phyloP scores from a whole-genome alignment of 176 grass and related monocot genomes.

The Themeda triandra region DNA sequence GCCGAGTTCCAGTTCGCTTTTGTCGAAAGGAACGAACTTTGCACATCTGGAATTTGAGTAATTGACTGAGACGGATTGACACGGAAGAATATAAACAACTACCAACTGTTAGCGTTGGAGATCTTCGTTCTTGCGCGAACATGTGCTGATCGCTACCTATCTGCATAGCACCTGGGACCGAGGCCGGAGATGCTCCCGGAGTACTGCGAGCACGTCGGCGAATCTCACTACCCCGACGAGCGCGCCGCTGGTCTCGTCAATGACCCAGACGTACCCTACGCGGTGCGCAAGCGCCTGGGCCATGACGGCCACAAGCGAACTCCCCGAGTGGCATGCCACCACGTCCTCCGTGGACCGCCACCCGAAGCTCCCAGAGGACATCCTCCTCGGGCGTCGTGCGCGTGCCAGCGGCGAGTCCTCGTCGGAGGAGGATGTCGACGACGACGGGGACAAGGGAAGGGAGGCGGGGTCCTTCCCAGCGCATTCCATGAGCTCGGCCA shows the following conservation, averaged over 20 bases:
- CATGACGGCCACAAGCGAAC: slow-evolving; percentile 85
- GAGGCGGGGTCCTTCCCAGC: neutral
- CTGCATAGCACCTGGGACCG: neutral
- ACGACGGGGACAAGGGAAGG: neutral
- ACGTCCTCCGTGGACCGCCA: slow-evolving; percentile 51
- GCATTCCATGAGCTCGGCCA: slow-evolving; percentile 46
- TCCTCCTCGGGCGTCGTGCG: neutral
- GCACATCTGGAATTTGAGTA: neutral
- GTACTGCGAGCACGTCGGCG: slow-evolving; percentile 57
- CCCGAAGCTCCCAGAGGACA: slow-evolving; percentile 37
- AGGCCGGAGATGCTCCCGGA: slow-evolving; percentile 52
- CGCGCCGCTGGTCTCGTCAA: slow-evolving; percentile 45
- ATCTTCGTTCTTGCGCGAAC: neutral
- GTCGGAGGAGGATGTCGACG: slow-evolving; percentile 40
- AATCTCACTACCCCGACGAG: slow-evolving; percentile 72
- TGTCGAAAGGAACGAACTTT: neutral
- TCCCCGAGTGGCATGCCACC: slow-evolving; percentile 62
- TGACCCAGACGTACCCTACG: slow-evolving; percentile 83
- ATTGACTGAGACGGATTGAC: neutral
- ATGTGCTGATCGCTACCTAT: neutral
- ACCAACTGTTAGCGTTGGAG: neutral
- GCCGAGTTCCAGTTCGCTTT: neutral
- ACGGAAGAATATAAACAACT: neutral
- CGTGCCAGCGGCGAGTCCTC: slow-evolving; percentile 32
- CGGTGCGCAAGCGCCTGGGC: slow-evolving; percentile 74